Percentiles rank a stretch among this genome's conserved stretches.
phyloP scores from a whole-genome alignment of 768 basidiomycete species.

The Boletus patriciae region DNA sequence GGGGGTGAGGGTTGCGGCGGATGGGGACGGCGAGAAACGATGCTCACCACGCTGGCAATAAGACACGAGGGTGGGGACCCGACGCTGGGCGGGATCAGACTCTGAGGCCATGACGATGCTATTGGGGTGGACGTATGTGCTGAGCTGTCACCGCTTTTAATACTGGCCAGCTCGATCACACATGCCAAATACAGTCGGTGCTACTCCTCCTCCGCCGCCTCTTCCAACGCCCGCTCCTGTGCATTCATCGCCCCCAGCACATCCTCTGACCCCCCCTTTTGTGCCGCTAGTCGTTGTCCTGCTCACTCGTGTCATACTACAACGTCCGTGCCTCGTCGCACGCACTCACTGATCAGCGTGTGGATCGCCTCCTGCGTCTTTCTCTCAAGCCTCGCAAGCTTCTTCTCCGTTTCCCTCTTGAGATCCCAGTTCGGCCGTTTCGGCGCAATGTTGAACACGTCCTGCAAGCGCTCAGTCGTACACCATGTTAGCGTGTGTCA shows the following conservation, averaged over 20 bases:
- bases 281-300: slow-evolving; percentile 80
- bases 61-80: slow-evolving; percentile 62
- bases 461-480: slow-evolving; percentile 47
- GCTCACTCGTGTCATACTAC: slow-evolving; percentile 5
- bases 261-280: slow-evolving; percentile 79
- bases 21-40: background rate
- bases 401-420: slow-evolving; percentile 91
- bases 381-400: slow-evolving; percentile 82
- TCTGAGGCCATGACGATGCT: slow-evolving; percentile 34
- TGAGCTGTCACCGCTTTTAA: slow-evolving; percentile 13
- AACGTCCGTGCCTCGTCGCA: background rate
- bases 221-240: slow-evolving; percentile 57
- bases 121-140: background rate
- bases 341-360: slow-evolving; percentile 80
- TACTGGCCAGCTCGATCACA: slow-evolving; percentile 7
- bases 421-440: slow-evolving; percentile 97
- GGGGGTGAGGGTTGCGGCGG: slow-evolving; percentile 14
- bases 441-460: slow-evolving; percentile 95
- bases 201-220: slow-evolving; percentile 15
- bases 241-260: slow-evolving; percentile 83
- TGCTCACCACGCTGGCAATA: slow-evolving; percentile 72
- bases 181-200: slow-evolving; percentile 19
- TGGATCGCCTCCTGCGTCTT: slow-evolving; percentile 92
- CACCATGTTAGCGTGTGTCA: background rate
- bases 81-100: slow-evolving; percentile 35